Evolutionary conservation across 2,329 filamentous ascomycete species (phyloP).

Genomic region (Exophiala bonariae): DNA sequence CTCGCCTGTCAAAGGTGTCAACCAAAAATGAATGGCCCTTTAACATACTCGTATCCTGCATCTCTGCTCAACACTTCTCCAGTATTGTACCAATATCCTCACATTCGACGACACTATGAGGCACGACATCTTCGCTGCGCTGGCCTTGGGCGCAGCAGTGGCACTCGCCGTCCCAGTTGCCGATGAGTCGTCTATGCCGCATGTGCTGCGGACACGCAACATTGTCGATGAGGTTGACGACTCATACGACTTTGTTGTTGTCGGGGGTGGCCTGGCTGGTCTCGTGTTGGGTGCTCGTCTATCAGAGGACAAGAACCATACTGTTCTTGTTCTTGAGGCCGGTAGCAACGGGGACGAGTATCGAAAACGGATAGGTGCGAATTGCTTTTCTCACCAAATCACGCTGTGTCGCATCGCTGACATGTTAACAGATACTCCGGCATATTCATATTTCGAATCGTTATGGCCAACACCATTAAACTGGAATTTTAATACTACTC

Average conservation of each 20-base stretch:
- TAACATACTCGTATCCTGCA: too few species aligned
- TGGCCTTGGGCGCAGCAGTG: slow-evolving; percentile 20
- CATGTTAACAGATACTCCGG: slow-evolving; percentile 32
- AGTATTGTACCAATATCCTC: too few species aligned
- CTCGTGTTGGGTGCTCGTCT: slow-evolving; percentile 34
- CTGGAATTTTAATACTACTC: slow-evolving; percentile 34
- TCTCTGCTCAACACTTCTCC: too few species aligned
- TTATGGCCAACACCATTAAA: slow-evolving; percentile 38
- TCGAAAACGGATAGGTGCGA: slow-evolving; percentile 35
- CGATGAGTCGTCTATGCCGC: slow-evolving; percentile 25
- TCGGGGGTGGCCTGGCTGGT: slow-evolving; percentile 34
- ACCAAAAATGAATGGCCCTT: too few species aligned
- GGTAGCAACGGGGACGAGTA: slow-evolving; percentile 35
- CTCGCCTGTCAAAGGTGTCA: too few species aligned
- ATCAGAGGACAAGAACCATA: slow-evolving; percentile 34
- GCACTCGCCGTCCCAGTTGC: slow-evolving; percentile 23
- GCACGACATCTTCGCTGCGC: slow-evolving; percentile 9
- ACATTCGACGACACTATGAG: slow-evolving; percentile 9
- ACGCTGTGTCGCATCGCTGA: slow-evolving; percentile 10
- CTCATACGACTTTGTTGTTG: slow-evolving; percentile 34
- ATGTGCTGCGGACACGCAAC: slow-evolving; percentile 27
- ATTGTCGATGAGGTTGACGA: slow-evolving; percentile 29
- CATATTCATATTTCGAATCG: slow-evolving; percentile 36
- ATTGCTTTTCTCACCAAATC: background rate
- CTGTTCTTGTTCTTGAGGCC: slow-evolving; percentile 36